These are phyloP conservation scores for Vitis cinerea DNA, from an alignment of 164 flowering plant genomes.

Conservation along the genomic window DNA sequence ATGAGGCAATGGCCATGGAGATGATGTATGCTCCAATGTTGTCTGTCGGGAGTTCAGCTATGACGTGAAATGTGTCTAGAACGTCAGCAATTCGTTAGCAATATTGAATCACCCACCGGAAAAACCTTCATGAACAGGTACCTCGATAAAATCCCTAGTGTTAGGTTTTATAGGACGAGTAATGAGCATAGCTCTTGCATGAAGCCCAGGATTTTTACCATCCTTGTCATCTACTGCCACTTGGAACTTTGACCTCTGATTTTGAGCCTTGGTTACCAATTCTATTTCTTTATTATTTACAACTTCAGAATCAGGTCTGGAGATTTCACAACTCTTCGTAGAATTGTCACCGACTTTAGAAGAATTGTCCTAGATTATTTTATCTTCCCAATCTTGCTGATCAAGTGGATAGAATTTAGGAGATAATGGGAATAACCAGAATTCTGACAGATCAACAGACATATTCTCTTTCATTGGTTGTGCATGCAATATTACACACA, in stretches of 20 bases:
- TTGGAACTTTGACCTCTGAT: too few species aligned
- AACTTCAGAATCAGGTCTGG: too few species aligned
- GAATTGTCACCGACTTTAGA: conserved; percentile 35
- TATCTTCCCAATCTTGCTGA: conserved; percentile 87
- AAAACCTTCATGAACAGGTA: conserved; percentile 46
- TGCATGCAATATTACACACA: conserved; percentile 35
- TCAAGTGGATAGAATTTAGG: conserved; percentile 69
- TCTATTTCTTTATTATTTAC: accelerated
- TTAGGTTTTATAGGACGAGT: conserved; percentile 30
- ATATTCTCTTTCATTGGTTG: conserved; percentile 62
- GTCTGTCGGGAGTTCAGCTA: conserved; percentile 89
- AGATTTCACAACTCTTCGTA: conserved; percentile 2
- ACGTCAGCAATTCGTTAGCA: conserved; percentile 93
- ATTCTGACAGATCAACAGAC: conserved; percentile 25
- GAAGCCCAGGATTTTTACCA: too few species aligned
- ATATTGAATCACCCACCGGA: conserved; percentile 69
- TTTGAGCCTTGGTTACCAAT: too few species aligned
- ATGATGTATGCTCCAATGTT: conserved; percentile 97
- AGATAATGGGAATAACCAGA: conserved; percentile 30
- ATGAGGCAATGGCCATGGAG: conserved; percentile 96
- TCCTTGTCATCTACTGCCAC: too few species aligned
- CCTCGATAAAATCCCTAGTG: conserved; percentile 52
- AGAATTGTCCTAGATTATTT: conserved; percentile 76
- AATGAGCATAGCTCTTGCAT: too few species aligned
- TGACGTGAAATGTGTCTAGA: conserved; percentile 74